Base-by-base conservation (phyloP, 2,329 filamentous ascomycete species). In the Mycosphaerelloides madeirae region DNA sequence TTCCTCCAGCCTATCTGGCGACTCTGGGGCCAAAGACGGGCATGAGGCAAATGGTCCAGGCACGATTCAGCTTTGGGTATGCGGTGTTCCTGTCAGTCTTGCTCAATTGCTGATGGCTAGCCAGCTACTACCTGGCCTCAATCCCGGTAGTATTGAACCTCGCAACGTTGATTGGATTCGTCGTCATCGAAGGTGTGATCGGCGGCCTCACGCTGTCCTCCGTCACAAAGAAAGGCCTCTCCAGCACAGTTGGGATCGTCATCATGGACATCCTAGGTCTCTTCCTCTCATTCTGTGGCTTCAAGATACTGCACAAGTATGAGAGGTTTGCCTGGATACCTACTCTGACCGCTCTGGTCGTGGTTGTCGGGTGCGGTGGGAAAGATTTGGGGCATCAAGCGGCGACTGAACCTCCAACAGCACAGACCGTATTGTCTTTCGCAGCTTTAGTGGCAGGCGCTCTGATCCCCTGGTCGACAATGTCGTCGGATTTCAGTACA, bases 41-140 rank as follows among this genome's bases (percentile, higher is more conserved):
- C 32, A 76, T 84, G 72, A 72, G 80, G 13, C 80, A 83, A 62
- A 80, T 84, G 72, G 74, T 84, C 6, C 78, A 81, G 53, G 80
- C 81, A 3, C 70, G 81, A 16, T 84, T 77, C 61, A 77, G 75
- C 31, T 84, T 81, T 58, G 79, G 78, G 69, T 77, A 64, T 13
- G 34, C 15, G 20, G 29, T 22, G 7, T 7, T 16, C 36, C 6
- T 25, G 9, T 9, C 22, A 25, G 9, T 9, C 22, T 5, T 5
- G 4, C 6, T 25, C 18, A 29, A 8, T 11, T 29, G n/a, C 22
- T 38, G 28, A 38, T 22, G 9, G 8, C 12, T 8, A 9, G 6
- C 16, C 22, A 45, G 43, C 1, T 49, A 52, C 31, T 81, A 80
- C 56, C 65, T 78, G 15, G 76, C 81, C 28, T 76, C 74, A 1